Evolutionary conservation across 2,329 filamentous ascomycete species (phyloP), one percentile per base, ranked within the genome.

Genomic region (Aspergillus ochraceoroseus): DNA sequence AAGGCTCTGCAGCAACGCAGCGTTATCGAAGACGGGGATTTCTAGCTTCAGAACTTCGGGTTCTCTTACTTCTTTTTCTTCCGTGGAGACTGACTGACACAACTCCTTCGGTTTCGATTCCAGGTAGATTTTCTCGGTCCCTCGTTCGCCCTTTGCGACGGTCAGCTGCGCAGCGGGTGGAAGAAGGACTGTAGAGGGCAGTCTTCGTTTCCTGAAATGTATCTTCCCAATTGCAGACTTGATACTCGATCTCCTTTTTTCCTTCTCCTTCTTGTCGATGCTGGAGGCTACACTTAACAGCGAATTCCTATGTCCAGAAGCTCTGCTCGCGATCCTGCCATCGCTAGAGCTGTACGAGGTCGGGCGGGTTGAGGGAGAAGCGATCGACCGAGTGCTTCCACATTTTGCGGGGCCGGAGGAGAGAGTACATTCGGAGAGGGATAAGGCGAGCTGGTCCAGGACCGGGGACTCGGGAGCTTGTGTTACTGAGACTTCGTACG

Each of bases 281-380:
- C 44, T 44, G 1, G 59, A 58, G 6, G 52, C 43, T 13, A 56
- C 40, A 34, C 58, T 62, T 11, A 57, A 48, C 22, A 56, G 49
- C 13, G 58, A 66, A 38, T 48, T 48, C 18, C 48, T 55, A 32
- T 54, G 48, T 4, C 39, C 40, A 5, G 47, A 36, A 4, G 51
- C 28, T 9, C 49, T 34, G 9, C 47, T 53, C n/a, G 43, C 34
- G 15, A 46, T 32, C 18, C 51, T 58, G 20, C 57, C 61, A 36
- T 67, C 63, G 29, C 45, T 61, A 3, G 62, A 65, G 43, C 60
- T 62, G 38, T 56, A 65, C 3, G 63, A 65, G 4, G 64, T 66
- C 7, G 63, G 65, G 12, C 63, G 60, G 5, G 64, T 67, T 4
- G 64, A 67, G 4, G 61, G 47, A 5, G 65, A 67, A 14, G 58